Conservation (phyloP, 805 yeast genomes). For the Candida rishiriensis region DNA sequence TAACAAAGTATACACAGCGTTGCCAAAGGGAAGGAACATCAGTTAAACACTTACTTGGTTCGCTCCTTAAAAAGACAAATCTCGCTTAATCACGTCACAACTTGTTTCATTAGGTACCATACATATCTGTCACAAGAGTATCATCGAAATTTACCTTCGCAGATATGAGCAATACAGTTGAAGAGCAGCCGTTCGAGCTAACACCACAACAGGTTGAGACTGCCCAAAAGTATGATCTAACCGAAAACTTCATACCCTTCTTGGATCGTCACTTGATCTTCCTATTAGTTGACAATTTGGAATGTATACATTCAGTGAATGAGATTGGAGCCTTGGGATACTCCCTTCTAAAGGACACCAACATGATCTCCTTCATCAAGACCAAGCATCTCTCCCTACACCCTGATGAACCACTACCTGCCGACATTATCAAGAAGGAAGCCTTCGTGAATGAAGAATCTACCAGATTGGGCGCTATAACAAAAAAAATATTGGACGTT, state of each 20-base stretch:
- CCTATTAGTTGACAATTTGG: constrained; percentile 46
- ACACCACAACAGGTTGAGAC: constrained; percentile 33
- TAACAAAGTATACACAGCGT: no score
- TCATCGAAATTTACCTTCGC: no score
- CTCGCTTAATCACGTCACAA: no score
- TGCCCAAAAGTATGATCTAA: constrained; percentile 49
- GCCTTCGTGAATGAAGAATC: constrained; percentile 35
- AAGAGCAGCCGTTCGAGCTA: constrained; percentile 5
- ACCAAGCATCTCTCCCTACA: constrained; percentile 40
- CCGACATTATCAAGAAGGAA: constrained; percentile 38
- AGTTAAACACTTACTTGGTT: no score
- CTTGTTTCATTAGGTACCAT: no score
- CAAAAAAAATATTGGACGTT: constrained; percentile 42
- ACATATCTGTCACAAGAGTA: no score
- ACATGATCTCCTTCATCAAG: constrained; percentile 48
- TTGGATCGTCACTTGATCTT: constrained; percentile 58
- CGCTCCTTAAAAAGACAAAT: no score
- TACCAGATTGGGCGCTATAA: constrained; percentile 35
- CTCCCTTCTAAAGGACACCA: constrained; percentile 52
- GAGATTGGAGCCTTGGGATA: constrained; percentile 44
- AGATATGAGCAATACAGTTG: no score
- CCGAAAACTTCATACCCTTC: constrained; percentile 50
- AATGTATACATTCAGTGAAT: constrained; percentile 34
- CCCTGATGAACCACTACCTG: constrained; percentile 36
- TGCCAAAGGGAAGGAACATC: no score